These are phyloP conservation scores for rapeseed (Brassica napus) DNA, from an alignment of 345 rosid species.

Conservation along the genomic window DNA sequence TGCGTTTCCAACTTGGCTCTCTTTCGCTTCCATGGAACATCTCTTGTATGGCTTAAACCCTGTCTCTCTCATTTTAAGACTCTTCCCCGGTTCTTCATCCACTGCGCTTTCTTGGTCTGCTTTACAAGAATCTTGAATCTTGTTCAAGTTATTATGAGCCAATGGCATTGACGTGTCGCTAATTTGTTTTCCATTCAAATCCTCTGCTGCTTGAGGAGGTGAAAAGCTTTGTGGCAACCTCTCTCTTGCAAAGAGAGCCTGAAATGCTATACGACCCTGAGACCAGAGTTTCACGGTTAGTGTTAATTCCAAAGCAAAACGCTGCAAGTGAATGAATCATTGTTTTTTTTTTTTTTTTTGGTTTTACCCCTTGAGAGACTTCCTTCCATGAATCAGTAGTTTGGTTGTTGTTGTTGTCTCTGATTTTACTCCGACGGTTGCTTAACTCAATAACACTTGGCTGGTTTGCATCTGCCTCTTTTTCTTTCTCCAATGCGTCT, in stretches of 20 bases:
- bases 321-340: background rate
- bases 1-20: conserved; percentile 30
- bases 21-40: background rate
- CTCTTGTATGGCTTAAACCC: background rate
- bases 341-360: background rate
- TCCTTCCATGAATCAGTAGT: conserved; percentile 79
- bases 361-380: conserved; percentile 79
- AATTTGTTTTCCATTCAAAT: conserved; percentile 35
- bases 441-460: conserved; percentile 42
- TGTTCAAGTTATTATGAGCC: conserved; percentile 43
- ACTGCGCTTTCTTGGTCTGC: conserved; percentile 35
- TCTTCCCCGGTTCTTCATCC: background rate
- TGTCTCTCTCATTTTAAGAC: background rate
- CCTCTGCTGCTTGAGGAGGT: conserved; percentile 51
- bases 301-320: background rate
- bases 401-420: conserved; percentile 46
- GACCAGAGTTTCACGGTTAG: background rate
- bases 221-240: conserved; percentile 94
- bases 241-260: conserved; percentile 82
- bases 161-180: conserved; percentile 25
- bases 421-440: conserved; percentile 59
- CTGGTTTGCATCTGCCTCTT: conserved; percentile 53
- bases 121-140: conserved; percentile 39
- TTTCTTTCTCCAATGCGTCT: conserved; percentile 48
- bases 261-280: conserved; percentile 91